These are phyloP conservation scores for Solanum pinnatisectum DNA, from an alignment of 257 asterid genomes.

Conservation along the genomic window DNA sequence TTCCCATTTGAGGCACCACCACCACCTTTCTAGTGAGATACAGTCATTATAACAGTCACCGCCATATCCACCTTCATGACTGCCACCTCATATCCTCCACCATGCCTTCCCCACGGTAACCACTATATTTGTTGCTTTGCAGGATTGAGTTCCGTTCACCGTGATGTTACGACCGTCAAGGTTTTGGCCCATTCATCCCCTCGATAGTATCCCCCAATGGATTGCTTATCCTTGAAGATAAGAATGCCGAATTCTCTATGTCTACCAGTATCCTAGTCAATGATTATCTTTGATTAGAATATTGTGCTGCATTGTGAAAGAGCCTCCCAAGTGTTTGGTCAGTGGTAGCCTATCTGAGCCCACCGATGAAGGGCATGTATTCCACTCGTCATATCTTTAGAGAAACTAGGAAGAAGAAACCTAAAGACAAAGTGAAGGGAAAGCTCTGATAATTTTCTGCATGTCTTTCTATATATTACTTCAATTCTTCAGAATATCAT, in stretches of 20 bases:
- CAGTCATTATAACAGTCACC: background rate
- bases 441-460: background rate
- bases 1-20: background rate
- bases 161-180: background rate
- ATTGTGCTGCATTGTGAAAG: background rate
- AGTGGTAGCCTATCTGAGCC: background rate
- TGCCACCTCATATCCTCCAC: background rate
- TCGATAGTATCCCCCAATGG: background rate
- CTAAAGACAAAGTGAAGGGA: background rate
- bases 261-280: background rate
- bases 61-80: background rate
- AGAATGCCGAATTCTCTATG: background rate
- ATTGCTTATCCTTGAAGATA: background rate
- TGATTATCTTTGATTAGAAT: background rate
- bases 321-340: background rate
- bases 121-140: background rate
- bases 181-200: background rate
- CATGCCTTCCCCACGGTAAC: background rate
- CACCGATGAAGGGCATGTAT: background rate
- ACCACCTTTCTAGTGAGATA: background rate
- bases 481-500: background rate
- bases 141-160: background rate
- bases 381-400: background rate
- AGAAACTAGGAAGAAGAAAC: background rate
- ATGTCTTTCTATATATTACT: background rate